Base-by-base conservation (phyloP, 2,329 filamentous ascomycete genomes). In the Akanthomyces muscarius region DNA sequence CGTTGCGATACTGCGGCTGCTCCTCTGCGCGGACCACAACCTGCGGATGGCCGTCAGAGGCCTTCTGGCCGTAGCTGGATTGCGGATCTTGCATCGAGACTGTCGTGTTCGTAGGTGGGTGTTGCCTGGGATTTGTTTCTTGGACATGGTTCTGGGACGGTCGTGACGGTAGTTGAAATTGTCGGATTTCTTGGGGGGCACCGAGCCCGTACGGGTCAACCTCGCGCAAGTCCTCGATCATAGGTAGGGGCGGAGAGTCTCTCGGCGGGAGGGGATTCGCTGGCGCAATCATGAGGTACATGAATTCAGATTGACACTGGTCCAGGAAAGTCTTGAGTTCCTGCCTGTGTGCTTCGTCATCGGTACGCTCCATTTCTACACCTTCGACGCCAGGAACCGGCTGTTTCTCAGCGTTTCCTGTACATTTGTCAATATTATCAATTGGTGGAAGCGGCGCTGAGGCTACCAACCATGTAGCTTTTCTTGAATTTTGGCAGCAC, bases 281-380 rank as follows among this genome's bases (percentile, higher is more conserved):
- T 1, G 86, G 86, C 0, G 86, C 85, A 57, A 87, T 81, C 86
- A 89, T 87, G 16, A 89, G 78, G 69, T 89, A 89, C 66, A 86
- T 86, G 64, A 89, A 87, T 70, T 89, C 86, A 67, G 82, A 81
- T 72, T 87, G 81, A 73, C 86, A 86, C 70, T 86, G 84, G 66
- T 88, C 86, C 65, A 88, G 78, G 70, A 88, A 88, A 13, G 76
- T 76, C 72, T 85, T 86, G 55, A 88, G 77, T 62, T 85, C 82
- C 61, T 79, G 77, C 55, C 82, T 78, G 57, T 82, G 78, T 21
- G 74, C 71, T 65, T 82, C 83, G 68, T 81, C 84, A 65, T 84
- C 81, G 62, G 75, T 71, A 65, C 73, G 77, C 48, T 81, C 81
- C 58, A 78, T 73, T 28, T 80, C 78, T 57, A 82, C 76, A 44